Conservation (phyloP, 345 rosid genomes). For the Chamaenerion angustifolium region DNA sequence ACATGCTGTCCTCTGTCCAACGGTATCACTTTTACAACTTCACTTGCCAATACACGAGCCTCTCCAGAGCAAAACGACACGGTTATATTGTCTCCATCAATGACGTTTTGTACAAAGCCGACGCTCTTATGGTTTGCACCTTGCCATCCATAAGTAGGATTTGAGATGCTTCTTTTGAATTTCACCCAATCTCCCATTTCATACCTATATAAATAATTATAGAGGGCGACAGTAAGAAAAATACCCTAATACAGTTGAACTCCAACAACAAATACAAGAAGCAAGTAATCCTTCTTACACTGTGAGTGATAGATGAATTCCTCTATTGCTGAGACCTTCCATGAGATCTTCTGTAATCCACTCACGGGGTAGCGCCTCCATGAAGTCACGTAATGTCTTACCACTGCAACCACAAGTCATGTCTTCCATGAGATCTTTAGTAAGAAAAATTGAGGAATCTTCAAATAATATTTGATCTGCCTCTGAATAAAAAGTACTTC, state of each 20-base stretch:
- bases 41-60: constrained; percentile 69
- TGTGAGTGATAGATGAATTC: constrained; percentile 81
- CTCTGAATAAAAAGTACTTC: background rate
- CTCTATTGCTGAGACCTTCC: constrained; percentile 70
- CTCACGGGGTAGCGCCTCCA: constrained; percentile 95
- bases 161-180: constrained; percentile 58
- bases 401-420: constrained; percentile 41
- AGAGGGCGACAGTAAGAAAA: background rate
- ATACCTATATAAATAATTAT: constrained; percentile 31
- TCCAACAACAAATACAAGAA: background rate
- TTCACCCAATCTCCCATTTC: constrained; percentile 97
- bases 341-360: constrained; percentile 96
- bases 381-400: constrained; percentile 70
- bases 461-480: background rate
- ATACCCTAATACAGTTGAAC: background rate
- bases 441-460: background rate
- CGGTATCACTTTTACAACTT: constrained; percentile 81
- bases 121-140: constrained; percentile 80
- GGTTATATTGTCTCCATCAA: constrained; percentile 53
- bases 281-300: constrained; percentile 36
- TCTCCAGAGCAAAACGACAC: constrained; percentile 91
- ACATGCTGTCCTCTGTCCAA: constrained; percentile 95
- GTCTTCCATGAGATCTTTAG: too few relatives aligned
- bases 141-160: constrained; percentile 88
- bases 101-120: constrained; percentile 82